Evolutionary conservation across 2,329 filamentous ascomycete species (phyloP), one percentile per base, ranked within the genome.

Genomic region (Camillea tinctor): DNA sequence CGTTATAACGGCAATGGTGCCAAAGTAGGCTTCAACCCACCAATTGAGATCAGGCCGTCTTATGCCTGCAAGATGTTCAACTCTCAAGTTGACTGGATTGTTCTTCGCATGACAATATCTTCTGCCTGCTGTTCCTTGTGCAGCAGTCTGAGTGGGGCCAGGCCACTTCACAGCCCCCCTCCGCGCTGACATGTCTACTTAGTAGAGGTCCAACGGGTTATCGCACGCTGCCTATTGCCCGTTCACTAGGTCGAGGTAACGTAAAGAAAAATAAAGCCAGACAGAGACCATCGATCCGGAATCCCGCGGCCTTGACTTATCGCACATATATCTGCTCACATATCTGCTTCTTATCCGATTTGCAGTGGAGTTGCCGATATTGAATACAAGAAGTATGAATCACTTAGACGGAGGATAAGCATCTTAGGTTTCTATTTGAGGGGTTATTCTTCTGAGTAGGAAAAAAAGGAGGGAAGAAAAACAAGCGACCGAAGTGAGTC

Each of bases 131-230:
- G 60, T 44, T n/a, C 51, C 40, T 57, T 60, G 56, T 61, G 52
- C 55, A 58, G 52, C 55, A 58, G 62, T 56, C 54, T 59, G 48
- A 57, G 65, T 66, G 65, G 65, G 60, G 59, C 58, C 60, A 57
- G 51, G 50, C 60, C 53, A 24, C 57, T 63, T 60, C 57, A 65
- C 61, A 64, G 30, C 44, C 63, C 65, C 65, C 63, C 65, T 61
- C 64, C 57, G 59, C 60, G 65, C 65, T 67, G 65, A 67, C 65
- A 67, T 66, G 63, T 64, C 58, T 57, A 44, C 36, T 44, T n/a
- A 44, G 36, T 44, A 44, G 36, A 44, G 36, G 36, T 44, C 36
- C 36, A n/a, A 44, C 36, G 36, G 36, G 36, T 44, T 44, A 44
- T 44, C 36, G 36, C 36, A 44, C 36, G 36, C 36, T 44, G 11